Evolutionary conservation across 805 yeast species (phyloP).

Genomic region (Saturnispora silvae): DNA sequence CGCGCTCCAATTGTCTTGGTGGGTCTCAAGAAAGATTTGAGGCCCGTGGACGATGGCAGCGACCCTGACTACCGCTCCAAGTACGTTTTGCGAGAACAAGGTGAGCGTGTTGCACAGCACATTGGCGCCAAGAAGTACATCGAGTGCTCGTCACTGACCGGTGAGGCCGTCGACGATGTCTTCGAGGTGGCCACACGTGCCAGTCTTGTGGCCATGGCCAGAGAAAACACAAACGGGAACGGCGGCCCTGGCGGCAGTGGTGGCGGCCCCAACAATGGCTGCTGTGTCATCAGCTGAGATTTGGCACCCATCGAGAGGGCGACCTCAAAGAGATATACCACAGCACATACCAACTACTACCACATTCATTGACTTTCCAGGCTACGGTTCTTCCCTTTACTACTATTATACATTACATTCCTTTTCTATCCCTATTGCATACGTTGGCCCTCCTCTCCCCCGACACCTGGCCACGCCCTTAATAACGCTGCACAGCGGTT

Average conservation of each 20-base stretch:
- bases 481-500: too few relatives aligned
- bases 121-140: slow-evolving; percentile 78
- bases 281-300: slow-evolving; percentile 24
- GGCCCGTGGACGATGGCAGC: slow-evolving; percentile 31
- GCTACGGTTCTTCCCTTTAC: neutral
- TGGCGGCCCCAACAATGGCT: too few relatives aligned
- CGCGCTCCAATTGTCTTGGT: slow-evolving; percentile 66
- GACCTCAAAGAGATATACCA: neutral
- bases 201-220: slow-evolving; percentile 48
- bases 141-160: slow-evolving; percentile 87
- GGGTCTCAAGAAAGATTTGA: slow-evolving; percentile 76
- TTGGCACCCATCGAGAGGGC: neutral
- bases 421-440: too few relatives aligned
- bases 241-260: too few relatives aligned
- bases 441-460: too few relatives aligned
- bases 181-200: slow-evolving; percentile 87
- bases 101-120: slow-evolving; percentile 57
- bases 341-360: neutral
- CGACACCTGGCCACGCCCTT: too few relatives aligned
- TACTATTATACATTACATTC: neutral
- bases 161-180: slow-evolving; percentile 91
- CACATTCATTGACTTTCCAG: neutral
- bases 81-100: slow-evolving; percentile 48
- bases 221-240: slow-evolving; percentile 30
- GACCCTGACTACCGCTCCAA: slow-evolving; percentile 27